Conservation (phyloP, 805 yeast genomes). For the Saccharomycopsis fermentans region DNA sequence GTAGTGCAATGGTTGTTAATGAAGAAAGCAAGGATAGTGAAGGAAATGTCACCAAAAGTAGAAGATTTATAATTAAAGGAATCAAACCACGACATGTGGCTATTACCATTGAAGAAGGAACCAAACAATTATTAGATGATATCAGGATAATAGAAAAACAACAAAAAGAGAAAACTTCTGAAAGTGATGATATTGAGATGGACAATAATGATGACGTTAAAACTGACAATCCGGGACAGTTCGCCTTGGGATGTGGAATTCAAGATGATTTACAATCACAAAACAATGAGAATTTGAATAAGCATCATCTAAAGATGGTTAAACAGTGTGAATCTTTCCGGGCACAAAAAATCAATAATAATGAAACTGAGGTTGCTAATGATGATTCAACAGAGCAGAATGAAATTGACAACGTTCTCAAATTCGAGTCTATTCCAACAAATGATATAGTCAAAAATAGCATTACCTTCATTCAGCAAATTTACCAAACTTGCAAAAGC, state of each 20-base stretch:
- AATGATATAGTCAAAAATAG: not conserved
- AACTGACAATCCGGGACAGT: not conserved
- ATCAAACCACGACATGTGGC: slow-evolving; percentile 72
- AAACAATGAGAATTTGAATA: not conserved
- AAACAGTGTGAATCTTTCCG: not conserved
- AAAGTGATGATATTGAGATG: not conserved
- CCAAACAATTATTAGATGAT: slow-evolving; percentile 1
- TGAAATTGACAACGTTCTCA: not conserved
- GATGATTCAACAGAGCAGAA: not conserved
- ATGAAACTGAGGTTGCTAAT: not conserved
- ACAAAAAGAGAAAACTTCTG: not conserved
- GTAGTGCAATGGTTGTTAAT: slow-evolving; percentile 86
- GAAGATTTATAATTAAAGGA: slow-evolving; percentile 87
- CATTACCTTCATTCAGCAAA: not conserved
- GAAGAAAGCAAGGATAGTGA: slow-evolving; percentile 26
- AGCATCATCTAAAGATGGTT: not conserved
- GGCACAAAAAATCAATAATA: not conserved
- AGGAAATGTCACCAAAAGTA: slow-evolving; percentile 36
- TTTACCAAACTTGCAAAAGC: not conserved
- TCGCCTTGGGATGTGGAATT: not conserved
- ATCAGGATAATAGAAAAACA: not conserved
- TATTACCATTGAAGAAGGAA: slow-evolving; percentile 25
- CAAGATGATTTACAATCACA: not conserved
- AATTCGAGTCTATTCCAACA: not conserved
- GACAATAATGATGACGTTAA: not conserved